Percentiles rank a stretch among this genome's conserved stretches.
phyloP scores from a whole-genome alignment of 768 basidiomycete species.

The Psilocybe tampanensis region DNA sequence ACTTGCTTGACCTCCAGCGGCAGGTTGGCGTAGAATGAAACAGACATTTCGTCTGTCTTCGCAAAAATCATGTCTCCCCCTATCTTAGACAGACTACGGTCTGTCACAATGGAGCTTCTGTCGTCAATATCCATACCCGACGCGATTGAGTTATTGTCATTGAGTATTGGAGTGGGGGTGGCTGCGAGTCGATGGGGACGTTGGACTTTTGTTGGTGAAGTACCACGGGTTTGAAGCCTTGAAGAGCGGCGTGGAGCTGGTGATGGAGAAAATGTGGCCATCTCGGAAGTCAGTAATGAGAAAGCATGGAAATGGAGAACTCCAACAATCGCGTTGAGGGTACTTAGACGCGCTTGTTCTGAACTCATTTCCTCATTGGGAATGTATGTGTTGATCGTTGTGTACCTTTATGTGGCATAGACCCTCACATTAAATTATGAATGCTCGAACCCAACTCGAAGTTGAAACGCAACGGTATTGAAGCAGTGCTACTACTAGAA shows the following conservation, averaged over 20 bases:
- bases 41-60: conserved; percentile 71
- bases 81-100: conserved; percentile 34
- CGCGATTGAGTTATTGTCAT: conserved; percentile 42
- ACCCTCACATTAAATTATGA: not conserved
- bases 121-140: conserved; percentile 75
- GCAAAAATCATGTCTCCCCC: conserved; percentile 58
- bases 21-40: conserved; percentile 67
- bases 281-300: conserved; percentile 18
- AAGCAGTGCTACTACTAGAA: too few relatives aligned
- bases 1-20: conserved; percentile 78
- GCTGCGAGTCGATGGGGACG: conserved; percentile 40
- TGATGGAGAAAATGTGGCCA: conserved; percentile 65
- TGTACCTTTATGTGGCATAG: too few relatives aligned
- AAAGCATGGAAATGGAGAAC: not conserved
- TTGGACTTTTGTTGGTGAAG: conserved; percentile 23
- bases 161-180: conserved; percentile 40
- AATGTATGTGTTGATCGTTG: not conserved
- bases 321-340: too few relatives aligned
- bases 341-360: not conserved
- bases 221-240: conserved; percentile 29
- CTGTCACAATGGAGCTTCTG: conserved; percentile 38
- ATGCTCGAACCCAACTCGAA: too few relatives aligned
- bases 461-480: not conserved
- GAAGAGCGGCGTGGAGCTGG: conserved; percentile 60
- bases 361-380: not conserved